phyloP scores from a whole-genome alignment of 495 filamentous ascomycete species.

The Evernia prunastri region DNA sequence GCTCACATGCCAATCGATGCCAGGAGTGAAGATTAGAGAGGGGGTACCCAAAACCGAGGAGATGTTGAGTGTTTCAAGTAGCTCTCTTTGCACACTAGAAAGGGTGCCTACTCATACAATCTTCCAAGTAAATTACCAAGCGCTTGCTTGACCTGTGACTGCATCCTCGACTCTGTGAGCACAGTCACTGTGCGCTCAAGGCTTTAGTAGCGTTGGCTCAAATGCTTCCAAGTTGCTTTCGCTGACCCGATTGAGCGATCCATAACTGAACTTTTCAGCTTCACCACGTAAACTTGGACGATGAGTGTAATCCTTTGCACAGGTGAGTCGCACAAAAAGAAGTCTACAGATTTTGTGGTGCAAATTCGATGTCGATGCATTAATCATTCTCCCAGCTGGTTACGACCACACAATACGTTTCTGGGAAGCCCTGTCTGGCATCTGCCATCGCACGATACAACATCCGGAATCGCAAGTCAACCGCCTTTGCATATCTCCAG shows the following conservation, averaged over 20 bases:
- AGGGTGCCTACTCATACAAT: neutral
- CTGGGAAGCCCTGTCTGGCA: constrained; percentile 96
- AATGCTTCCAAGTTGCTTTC: neutral
- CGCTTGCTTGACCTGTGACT: neutral
- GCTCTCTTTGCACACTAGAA: neutral
- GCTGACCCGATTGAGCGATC: neutral
- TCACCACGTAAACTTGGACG: constrained; percentile 10
- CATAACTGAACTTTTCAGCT: neutral
- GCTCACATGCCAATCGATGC: neutral
- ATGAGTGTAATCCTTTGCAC: constrained; percentile 90
- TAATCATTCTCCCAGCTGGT: constrained; percentile 54
- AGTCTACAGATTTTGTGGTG: constrained; percentile 28
- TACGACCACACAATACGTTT: constrained; percentile 99
- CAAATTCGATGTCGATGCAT: constrained; percentile 2
- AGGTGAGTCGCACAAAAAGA: constrained; percentile 39
- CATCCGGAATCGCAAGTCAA: constrained; percentile 98
- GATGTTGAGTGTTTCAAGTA: neutral
- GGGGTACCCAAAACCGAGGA: neutral
- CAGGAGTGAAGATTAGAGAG: neutral
- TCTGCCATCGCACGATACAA: constrained; percentile 95
- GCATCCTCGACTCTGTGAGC: neutral
- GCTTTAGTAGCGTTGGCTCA: neutral
- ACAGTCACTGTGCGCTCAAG: neutral
- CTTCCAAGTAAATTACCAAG: neutral
- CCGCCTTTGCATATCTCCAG: constrained; percentile 93